phyloP scores from a whole-genome alignment of 495 filamentous ascomycete species.

The Annulohypoxylon nitens region DNA sequence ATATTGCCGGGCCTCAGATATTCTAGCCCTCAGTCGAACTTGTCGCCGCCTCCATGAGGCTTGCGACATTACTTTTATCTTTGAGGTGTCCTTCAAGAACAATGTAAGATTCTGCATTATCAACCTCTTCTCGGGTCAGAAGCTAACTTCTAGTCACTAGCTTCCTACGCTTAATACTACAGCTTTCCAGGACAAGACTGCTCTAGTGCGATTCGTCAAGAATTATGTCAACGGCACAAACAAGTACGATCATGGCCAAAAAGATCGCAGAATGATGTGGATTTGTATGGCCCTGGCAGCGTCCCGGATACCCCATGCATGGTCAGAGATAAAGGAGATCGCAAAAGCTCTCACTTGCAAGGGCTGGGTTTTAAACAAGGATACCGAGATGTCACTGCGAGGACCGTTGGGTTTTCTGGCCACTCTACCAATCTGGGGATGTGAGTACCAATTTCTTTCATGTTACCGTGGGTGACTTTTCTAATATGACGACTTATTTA shows the following conservation, averaged over 20 bases:
- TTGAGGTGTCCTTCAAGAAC: conserved; percentile 34
- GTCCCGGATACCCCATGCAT: conserved; percentile 17
- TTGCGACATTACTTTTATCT: conserved; percentile 32
- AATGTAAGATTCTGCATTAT: conserved; percentile 22
- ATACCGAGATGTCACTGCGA: conserved; percentile 22
- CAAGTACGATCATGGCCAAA: conserved; percentile 35
- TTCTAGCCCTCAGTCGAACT: conserved; percentile 30
- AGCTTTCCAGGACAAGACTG: conserved; percentile 16
- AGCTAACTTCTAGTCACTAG: conserved; percentile 19
- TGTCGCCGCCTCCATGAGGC: conserved; percentile 32
- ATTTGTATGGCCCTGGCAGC: conserved; percentile 35
- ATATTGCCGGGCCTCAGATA: conserved; percentile 30
- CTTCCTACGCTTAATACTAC: conserved; percentile 33
- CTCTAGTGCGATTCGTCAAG: conserved; percentile 31
- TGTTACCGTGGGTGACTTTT: background rate
- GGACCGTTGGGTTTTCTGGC: conserved; percentile 35
- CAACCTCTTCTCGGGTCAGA: background rate
- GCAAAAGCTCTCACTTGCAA: conserved; percentile 11
- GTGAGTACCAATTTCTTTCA: conserved; percentile 21
- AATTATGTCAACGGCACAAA: conserved; percentile 31
- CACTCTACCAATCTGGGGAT: conserved; percentile 43
- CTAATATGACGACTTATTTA: background rate
- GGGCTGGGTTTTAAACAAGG: conserved; percentile 5
- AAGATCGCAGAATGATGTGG: conserved; percentile 32
- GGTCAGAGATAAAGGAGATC: conserved; percentile 17